phyloP scores from a whole-genome alignment of 2,329 filamentous ascomycete species.

The Endocalyx cinctus region DNA sequence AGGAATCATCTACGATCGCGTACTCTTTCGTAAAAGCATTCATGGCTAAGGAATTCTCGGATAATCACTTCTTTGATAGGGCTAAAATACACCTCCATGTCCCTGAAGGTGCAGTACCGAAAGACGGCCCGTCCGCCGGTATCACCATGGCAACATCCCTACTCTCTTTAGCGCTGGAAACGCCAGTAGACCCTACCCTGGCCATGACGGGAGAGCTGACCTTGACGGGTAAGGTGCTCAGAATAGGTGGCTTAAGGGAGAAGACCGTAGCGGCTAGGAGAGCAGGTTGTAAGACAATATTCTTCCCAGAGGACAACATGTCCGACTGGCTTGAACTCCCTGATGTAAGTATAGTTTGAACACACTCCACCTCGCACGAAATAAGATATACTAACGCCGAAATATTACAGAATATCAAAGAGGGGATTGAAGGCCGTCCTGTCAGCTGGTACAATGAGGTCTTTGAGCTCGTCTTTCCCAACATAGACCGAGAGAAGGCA shows the following conservation, averaged over 20 bases:
- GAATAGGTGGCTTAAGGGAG: conserved; percentile 90
- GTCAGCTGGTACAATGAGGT: conserved; percentile 94
- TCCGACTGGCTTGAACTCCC: conserved; percentile 97
- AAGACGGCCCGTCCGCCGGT: conserved; percentile 88
- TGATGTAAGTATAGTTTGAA: conserved; percentile 62
- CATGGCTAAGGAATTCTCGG: conserved; percentile 77
- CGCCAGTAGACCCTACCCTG: conserved; percentile 74
- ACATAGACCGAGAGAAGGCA: conserved; percentile 67
- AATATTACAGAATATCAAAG: conserved; percentile 81
- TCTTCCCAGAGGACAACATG: conserved; percentile 93
- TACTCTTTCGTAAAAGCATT: conserved; percentile 93
- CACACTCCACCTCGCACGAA: neutral
- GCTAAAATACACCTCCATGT: conserved; percentile 94
- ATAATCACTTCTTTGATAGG: conserved; percentile 94
- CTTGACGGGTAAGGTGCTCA: conserved; percentile 90
- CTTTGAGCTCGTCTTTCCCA: conserved; percentile 84
- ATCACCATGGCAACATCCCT: conserved; percentile 98
- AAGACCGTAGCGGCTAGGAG: conserved; percentile 95
- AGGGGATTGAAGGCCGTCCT: conserved; percentile 86
- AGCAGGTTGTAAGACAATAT: conserved; percentile 86
- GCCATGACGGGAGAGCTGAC: conserved; percentile 99
- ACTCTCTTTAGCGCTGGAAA: conserved; percentile 77
- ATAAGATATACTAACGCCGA: conserved; percentile 18
- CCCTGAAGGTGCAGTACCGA: conserved; percentile 91
- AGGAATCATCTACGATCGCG: conserved; percentile 90